Base-by-base conservation (phyloP, 2,329 filamentous ascomycete species). In the Diaporthe citriasiana region DNA sequence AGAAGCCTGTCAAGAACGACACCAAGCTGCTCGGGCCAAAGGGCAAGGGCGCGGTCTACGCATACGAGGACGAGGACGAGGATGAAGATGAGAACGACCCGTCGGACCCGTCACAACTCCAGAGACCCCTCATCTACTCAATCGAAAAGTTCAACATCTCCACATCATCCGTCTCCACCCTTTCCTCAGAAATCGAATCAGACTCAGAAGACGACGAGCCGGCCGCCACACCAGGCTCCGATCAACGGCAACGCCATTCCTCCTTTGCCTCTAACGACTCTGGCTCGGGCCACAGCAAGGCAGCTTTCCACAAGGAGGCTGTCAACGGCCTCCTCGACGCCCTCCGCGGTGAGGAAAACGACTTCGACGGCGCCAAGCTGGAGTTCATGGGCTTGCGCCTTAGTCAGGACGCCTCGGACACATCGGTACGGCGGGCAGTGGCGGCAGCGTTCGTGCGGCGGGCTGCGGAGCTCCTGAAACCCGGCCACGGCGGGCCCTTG, bases 361-460 rank as follows among this genome's bases (percentile, higher is more conserved):
- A 97, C 81, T 97, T 97, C 76, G 95, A 98, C 79, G 88, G 87
- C 3, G 90, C 91, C 66, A 95, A 96, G 81, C 90, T 98, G 45
- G 97, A 99, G 82, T 93, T 99, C 76, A 97, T 95, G 86, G 94
- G 95, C 60, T 88, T 98, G n/a, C 93, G 96, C 15, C 94, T 99
- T 82, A 93, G 93, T 71, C 94, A 94, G 79, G 95, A 98, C 79
- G 97, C 97, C 3, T 95, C 95, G 0, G 96, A 98, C 80, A 89
- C 93, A 77, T 93, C 97, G 82, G 94, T 98, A 79, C 94, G 96
- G 57, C 92, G 93, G 45, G 95, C 97, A 22, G 92, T 98, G 3
- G 94, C 94, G 3, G 91, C 93, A 2, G 94, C 95, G 0, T 96
- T 98, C 81, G 93, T 94, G 79, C 94, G 94, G 79, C 93, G 93